Conservation (phyloP, 2,329 filamentous ascomycete species). For the Hypoxylon sp. region DNA sequence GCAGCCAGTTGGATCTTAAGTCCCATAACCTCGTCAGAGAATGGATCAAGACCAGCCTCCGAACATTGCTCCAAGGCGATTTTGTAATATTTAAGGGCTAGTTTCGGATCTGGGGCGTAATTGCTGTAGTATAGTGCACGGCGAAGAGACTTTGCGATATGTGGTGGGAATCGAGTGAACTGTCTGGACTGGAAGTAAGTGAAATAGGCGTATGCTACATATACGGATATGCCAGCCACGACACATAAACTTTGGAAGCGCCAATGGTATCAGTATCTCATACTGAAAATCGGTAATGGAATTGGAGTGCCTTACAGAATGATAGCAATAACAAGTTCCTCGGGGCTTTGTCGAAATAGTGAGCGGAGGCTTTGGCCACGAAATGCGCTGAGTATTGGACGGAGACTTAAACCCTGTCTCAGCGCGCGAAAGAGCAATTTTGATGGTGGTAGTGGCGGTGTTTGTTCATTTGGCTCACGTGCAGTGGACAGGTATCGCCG, state of each 20-base stretch:
- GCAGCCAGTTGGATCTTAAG: constrained; percentile 85
- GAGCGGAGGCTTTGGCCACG: constrained; percentile 55
- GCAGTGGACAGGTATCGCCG: constrained; percentile 47
- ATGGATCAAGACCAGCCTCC: constrained; percentile 84
- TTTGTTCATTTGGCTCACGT: constrained; percentile 40
- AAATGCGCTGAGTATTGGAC: constrained; percentile 55
- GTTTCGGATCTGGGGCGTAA: constrained; percentile 77
- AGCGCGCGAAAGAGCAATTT: constrained; percentile 51
- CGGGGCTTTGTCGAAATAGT: constrained; percentile 59
- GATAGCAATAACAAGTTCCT: constrained; percentile 60
- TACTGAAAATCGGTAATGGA: background rate
- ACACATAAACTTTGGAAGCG: constrained; percentile 54
- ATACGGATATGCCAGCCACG: constrained; percentile 53
- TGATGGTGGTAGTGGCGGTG: constrained; percentile 46
- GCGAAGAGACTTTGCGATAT: constrained; percentile 82
- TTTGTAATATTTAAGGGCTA: constrained; percentile 86
- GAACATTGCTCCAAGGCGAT: constrained; percentile 80
- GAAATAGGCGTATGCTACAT: constrained; percentile 63
- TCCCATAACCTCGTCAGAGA: constrained; percentile 90
- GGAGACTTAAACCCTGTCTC: constrained; percentile 53
- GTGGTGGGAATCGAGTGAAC: constrained; percentile 73
- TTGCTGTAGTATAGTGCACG: constrained; percentile 90
- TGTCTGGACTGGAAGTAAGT: constrained; percentile 68
- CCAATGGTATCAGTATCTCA: constrained; percentile 42
- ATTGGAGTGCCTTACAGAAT: constrained; percentile 53